phyloP scores from a whole-genome alignment of 108 stramenopile genomes.

The Chaetoceros muelleri region DNA sequence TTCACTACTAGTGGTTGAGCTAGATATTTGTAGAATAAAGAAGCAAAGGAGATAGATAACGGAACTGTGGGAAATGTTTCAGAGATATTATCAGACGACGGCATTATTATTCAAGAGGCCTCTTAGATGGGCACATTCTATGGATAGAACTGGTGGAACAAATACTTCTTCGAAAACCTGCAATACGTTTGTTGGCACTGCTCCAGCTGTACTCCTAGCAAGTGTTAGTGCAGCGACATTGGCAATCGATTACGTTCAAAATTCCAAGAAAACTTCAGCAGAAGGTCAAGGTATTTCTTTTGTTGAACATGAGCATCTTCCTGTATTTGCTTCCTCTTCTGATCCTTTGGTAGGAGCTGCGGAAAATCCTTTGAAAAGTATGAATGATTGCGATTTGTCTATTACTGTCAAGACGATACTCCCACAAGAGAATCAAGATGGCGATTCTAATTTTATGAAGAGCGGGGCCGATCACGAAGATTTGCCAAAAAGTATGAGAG shows the following conservation, averaged over 20 bases:
- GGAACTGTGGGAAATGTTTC: too few species aligned
- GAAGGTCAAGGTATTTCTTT: not conserved
- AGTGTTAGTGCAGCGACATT: not conserved
- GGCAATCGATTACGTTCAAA: not conserved
- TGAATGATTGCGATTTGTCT: too few species aligned
- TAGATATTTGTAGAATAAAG: too few species aligned
- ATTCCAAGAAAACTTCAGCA: not conserved
- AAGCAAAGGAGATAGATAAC: too few species aligned
- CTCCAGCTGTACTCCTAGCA: not conserved
- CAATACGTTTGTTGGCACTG: too few species aligned
- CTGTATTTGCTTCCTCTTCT: slow-evolving; percentile 29
- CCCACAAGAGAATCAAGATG: not conserved
- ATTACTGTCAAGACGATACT: too few species aligned
- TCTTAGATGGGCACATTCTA: too few species aligned
- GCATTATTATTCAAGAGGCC: too few species aligned
- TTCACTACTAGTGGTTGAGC: too few species aligned
- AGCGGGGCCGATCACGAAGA: not conserved
- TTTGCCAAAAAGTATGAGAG: not conserved
- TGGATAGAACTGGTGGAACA: too few species aligned
- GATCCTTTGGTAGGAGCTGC: slow-evolving; percentile 22
- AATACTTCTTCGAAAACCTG: too few species aligned
- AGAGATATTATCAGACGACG: too few species aligned
- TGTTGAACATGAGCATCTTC: slow-evolving; percentile 9
- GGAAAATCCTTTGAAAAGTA: slow-evolving; percentile 4
- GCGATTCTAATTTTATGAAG: not conserved